These are phyloP conservation scores for Pleoardoris graminearum DNA, from an alignment of 2,329 filamentous ascomycete genomes.

Conservation along the genomic window DNA sequence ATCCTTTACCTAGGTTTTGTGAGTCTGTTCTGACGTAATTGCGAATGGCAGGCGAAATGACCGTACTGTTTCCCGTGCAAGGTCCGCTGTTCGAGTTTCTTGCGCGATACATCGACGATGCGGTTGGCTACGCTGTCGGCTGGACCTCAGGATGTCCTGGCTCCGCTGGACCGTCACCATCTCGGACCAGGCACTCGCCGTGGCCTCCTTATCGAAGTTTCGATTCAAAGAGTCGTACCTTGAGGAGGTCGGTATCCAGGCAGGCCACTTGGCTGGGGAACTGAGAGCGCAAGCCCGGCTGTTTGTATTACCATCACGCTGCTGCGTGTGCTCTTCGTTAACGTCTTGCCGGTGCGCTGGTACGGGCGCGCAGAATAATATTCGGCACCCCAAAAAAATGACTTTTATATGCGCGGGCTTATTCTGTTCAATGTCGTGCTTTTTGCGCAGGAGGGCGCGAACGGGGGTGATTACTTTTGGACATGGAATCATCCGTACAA, in stretches of 20 bases:
- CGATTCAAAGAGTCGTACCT: constrained; percentile 40
- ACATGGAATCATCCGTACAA: constrained; percentile 28
- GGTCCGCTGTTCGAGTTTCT: constrained; percentile 90
- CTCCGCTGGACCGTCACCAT: constrained; percentile 91
- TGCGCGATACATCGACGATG: constrained; percentile 78
- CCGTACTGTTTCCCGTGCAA: constrained; percentile 85
- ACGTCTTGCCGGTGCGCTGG: constrained; percentile 82
- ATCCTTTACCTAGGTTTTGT: no score
- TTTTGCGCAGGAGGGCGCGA: constrained; percentile 32
- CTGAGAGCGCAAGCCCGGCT: constrained; percentile 49
- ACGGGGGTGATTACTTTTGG: constrained; percentile 31
- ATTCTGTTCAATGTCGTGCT: constrained; percentile 50
- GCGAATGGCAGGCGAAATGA: constrained; percentile 71
- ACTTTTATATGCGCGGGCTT: constrained; percentile 50
- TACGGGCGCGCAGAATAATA: constrained; percentile 87
- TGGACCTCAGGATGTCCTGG: constrained; percentile 55
- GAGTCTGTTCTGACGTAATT: no score
- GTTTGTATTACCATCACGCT: constrained; percentile 80
- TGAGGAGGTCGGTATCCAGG: constrained; percentile 37
- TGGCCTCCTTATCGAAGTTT: constrained; percentile 49
- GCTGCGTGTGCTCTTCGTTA: constrained; percentile 72
- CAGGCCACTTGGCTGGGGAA: constrained; percentile 73
- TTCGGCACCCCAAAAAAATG: constrained; percentile 84
- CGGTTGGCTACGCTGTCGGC: constrained; percentile 50
- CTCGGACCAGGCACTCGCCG: constrained; percentile 44